phyloP scores from a whole-genome alignment of 768 basidiomycete genomes.

The Erythrobasidium yunnanense region DNA sequence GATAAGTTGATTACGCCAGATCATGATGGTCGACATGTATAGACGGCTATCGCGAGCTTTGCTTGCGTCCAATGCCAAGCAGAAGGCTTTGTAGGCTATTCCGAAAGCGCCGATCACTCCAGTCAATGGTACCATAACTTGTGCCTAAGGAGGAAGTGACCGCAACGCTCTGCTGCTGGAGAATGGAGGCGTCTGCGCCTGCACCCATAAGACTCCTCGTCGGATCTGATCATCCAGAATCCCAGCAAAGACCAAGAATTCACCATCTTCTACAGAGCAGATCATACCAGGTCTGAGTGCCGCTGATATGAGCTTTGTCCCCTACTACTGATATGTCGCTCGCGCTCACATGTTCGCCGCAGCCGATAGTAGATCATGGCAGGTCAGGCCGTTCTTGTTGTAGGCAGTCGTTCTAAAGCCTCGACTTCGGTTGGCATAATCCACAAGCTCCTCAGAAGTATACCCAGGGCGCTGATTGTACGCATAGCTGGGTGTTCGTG shows the following conservation, averaged over 20 bases:
- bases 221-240: constrained; percentile 15
- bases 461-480: not conserved
- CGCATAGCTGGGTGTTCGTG: not conserved
- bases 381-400: constrained; percentile 14
- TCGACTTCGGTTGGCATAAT: not conserved
- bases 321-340: no score
- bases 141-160: not conserved
- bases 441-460: constrained; percentile 1
- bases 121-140: not conserved
- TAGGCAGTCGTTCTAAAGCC: not conserved
- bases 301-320: no score
- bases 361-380: constrained; percentile 3
- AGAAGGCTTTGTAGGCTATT: not conserved
- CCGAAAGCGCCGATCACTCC: not conserved
- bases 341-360: constrained; percentile 9
- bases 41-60: not conserved
- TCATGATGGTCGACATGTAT: constrained; percentile 2
- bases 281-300: not conserved
- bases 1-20: no score
- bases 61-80: not conserved
- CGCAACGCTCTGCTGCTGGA: not conserved
- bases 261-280: not conserved
- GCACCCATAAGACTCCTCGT: constrained; percentile 1
- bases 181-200: not conserved
- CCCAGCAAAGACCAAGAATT: not conserved